Percentiles rank a stretch among this genome's conserved stretches.
Conservation (phyloP, 192 early-diverging fungal genomes). For the Linnemannia zychae region DNA sequence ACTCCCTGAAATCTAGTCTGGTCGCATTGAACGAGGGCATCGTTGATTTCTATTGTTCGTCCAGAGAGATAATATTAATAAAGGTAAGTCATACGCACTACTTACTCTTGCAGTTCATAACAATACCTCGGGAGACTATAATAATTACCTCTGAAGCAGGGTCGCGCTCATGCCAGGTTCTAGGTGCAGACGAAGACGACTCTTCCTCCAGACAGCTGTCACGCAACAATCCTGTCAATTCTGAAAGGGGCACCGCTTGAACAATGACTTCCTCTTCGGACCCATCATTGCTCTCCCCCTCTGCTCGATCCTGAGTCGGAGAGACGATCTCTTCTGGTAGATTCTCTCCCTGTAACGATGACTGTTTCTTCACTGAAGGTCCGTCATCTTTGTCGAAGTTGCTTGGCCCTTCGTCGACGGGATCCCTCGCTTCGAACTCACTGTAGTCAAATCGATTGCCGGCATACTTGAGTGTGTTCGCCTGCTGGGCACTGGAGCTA, state of each 20-base stretch:
- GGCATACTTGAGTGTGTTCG: background rate
- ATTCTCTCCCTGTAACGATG: slow-evolving; percentile 1
- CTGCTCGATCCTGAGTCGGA: background rate
- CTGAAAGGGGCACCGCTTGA: slow-evolving; percentile 48
- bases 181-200: slow-evolving; percentile 19
- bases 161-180: slow-evolving; percentile 34
- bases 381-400: background rate
- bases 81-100: background rate
- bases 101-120: background rate
- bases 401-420: background rate
- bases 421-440: slow-evolving; percentile 43
- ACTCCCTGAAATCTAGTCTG: slow-evolving; percentile 69
- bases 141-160: slow-evolving; percentile 35
- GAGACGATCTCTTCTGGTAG: background rate
- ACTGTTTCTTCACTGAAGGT: background rate
- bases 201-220: slow-evolving; percentile 51
- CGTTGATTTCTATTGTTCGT: slow-evolving; percentile 30
- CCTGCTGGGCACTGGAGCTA: background rate
- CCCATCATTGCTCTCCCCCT: background rate
- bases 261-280: slow-evolving; percentile 48
- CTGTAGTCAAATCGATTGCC: slow-evolving; percentile 40
- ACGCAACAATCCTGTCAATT: slow-evolving; percentile 42
- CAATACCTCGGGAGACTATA: background rate
- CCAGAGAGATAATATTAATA: background rate
- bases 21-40: slow-evolving; percentile 37